Evolutionary conservation across 257 asterid species (phyloP), one percentile per base, ranked within the genome.

Genomic region (Nicotiana otophora): DNA sequence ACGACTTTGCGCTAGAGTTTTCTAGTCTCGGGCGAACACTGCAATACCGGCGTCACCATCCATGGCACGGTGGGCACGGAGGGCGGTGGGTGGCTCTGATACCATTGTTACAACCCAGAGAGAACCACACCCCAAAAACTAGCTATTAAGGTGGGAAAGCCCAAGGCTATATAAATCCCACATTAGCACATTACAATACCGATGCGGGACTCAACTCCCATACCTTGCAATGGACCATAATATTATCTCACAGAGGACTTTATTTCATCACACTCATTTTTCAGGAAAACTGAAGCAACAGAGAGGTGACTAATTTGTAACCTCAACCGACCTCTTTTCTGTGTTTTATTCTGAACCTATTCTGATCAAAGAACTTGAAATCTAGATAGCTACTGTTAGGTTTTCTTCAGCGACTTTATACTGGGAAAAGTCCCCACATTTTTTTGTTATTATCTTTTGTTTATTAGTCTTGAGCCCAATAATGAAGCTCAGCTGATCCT

Each of bases 381-480:
- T 72, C 79, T 23, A 72, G 58, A 61, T 72, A 31, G 23, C 23
- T 65, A 31, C 20, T 12, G 11, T 65, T 65, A 3, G 46, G 12
- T 30, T 46, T 30, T 65, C 33, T 31, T 65, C 70, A 15, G 15
- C 17, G 72, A 65, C 33, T 65, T 65, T 30, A 65, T 42, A 65
- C 72, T 65, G 72, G 72, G 46, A 31, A 30, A 65, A 65, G 46
- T 42, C 51, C 36, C 58, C 10, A 23, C 3, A 8, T 4, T 23
- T 23, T 42, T 70, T 46, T 46, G 15, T 46, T 36, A 23, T 46
- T 48, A 36, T 23, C 33, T 42, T 12, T n/a, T 72, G 61, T 23
- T 72, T 70, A 70, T 33, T 72, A 23, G n/a, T 72, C 79, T 72
- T 72, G 61, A 72, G 7, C 79, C 79, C 78, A 60, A 72, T 46